Base-by-base conservation (phyloP, 129 eudicot genomes). In the Solidago caesia region DNA sequence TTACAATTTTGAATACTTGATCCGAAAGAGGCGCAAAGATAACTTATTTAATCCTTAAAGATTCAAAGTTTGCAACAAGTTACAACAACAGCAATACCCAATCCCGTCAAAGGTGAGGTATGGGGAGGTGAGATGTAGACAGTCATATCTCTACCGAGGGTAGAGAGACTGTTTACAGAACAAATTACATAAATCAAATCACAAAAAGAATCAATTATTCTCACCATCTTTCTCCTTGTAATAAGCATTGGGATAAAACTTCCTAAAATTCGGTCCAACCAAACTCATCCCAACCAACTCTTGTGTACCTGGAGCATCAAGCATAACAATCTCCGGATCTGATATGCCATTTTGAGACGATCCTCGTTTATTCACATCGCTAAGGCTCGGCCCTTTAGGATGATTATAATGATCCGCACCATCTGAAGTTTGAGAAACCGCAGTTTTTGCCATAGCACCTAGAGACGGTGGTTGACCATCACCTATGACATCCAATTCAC, bases 211-310 rank as follows among this genome's bases (percentile, higher is more conserved):
- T 62, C 29, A 61, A 33, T 70, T 29, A 4, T 29, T 33, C 39
- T 33, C 63, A 4, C 39, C 78, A 48, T 74, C 78, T 29, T 73
- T 46, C 27, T 74, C 78, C 66, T 45, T 57, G 47, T 56, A 67
- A 21, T 56, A 67, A 0, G 74, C 80, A 55, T 76, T 67, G 13
- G 74, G 80, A 67, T 67, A 56, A 46, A 25, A 67, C 80, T 29
- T 55, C 49, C 27, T 44, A 14, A 76, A 76, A 27, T 67, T 56
- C 21, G 67, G 56, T 67, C 74, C 74, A 11, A 76, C 80, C 80
- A 67, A 67, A 76, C 80, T 76, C 47, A 44, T 67, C 59, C 74
- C 74, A 11, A n/a, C 68, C 6, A 67, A 55, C 39, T 67, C 74
- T 6, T 43, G 74, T 6, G 53, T 53, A 26, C 67, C 80, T 6